phyloP scores from a whole-genome alignment of 192 early-diverging fungal species.

The Backusella liffmaniae region DNA sequence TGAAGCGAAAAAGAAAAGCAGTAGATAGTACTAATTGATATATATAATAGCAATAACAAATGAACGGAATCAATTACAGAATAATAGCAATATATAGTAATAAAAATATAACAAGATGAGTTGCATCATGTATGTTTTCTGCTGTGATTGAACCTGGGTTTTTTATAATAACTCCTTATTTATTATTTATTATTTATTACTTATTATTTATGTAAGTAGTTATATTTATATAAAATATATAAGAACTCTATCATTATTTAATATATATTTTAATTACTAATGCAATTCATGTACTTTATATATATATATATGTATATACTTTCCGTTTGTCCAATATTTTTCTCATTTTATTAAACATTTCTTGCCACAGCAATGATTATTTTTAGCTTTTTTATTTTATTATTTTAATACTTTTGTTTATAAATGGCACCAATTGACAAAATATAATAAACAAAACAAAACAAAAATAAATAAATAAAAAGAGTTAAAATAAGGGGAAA shows the following conservation, averaged over 20 bases:
- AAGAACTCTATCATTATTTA: not conserved
- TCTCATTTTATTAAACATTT: not conserved
- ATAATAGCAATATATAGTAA: not conserved
- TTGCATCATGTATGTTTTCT: not conserved
- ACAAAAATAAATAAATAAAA: not conserved
- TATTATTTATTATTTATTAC: not conserved
- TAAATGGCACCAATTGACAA: constrained; percentile 9
- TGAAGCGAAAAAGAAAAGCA: not conserved
- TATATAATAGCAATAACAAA: not conserved
- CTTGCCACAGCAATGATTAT: not conserved
- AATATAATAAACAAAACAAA: not conserved
- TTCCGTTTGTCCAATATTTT: not conserved
- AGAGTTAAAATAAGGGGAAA: not conserved
- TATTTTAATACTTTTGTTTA: not conserved
- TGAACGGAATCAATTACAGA: not conserved
- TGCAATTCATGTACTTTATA: not conserved
- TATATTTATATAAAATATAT: constrained; percentile 7
- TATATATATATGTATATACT: not conserved
- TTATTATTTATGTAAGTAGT: not conserved
- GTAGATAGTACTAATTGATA: not conserved
- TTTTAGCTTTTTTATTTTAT: not conserved
- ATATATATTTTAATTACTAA: constrained; percentile 4
- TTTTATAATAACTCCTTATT: constrained; percentile 6
- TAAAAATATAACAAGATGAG: not conserved
- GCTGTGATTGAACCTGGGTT: constrained; percentile 6